Evolutionary conservation across 2,329 filamentous ascomycete genomes (phyloP).

Genomic region (Colletotrichum melonis): DNA sequence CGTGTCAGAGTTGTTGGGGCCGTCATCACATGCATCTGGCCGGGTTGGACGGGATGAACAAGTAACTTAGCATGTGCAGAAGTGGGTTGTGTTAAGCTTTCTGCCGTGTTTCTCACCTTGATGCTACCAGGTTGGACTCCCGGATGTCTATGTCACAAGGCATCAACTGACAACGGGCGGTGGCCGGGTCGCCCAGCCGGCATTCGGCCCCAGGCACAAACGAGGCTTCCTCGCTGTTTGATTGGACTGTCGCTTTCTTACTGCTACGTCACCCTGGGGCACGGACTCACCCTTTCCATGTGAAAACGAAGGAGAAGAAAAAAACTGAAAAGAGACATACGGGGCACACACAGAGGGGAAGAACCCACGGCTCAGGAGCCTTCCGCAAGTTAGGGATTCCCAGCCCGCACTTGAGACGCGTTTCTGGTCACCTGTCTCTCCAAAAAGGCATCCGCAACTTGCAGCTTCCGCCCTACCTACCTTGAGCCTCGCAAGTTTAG

Average conservation of each 20-base stretch:
- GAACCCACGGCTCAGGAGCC: neutral
- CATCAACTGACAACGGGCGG: conserved; percentile 4
- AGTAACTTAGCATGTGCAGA: conserved; percentile 23
- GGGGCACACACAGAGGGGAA: neutral
- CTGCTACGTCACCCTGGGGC: conserved; percentile 22
- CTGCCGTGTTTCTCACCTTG: rapidly evolving
- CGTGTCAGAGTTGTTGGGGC: conserved; percentile 33
- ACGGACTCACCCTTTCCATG: conserved; percentile 30
- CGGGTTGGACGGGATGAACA: conserved; percentile 29
- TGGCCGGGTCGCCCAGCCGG: conserved; percentile 27
- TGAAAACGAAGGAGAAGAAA: conserved; percentile 8
- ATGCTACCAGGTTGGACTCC: neutral
- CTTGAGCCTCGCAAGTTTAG: too few relatives aligned
- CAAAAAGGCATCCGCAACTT: neutral
- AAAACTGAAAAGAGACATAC: too few relatives aligned
- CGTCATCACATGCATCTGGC: conserved; percentile 35
- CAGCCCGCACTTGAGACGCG: conserved; percentile 7
- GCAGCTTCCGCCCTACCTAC: too few relatives aligned
- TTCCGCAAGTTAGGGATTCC: neutral
- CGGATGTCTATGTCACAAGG: neutral
- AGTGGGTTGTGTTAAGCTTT: neutral
- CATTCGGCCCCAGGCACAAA: conserved; percentile 36
- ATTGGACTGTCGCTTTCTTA: conserved; percentile 1
- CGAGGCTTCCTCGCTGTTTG: neutral
- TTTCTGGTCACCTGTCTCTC: neutral